Conservation (phyloP, 1,284 basidiomycete species). For the Heterobasidion annosum region DNA sequence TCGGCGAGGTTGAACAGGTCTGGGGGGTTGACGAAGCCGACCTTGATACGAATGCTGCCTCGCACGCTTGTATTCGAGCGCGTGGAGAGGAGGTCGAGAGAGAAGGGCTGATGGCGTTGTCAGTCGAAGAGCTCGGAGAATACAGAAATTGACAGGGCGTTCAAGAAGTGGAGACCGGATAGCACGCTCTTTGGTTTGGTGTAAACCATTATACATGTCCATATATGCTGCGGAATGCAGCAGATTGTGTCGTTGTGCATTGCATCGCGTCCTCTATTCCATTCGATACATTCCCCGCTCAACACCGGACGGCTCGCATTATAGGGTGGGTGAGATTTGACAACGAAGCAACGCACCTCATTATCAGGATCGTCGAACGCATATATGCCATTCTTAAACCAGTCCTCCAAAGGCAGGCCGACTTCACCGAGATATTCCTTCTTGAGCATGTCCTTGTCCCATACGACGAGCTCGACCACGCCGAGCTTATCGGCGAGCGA, state of each 20-base stretch:
- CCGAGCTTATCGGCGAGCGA: constrained; percentile 68
- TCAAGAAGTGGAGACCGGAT: background rate
- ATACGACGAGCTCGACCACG: constrained; percentile 79
- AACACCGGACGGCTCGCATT: background rate
- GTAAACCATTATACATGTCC: background rate
- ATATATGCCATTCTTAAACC: constrained; percentile 57
- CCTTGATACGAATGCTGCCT: constrained; percentile 63
- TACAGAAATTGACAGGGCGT: background rate
- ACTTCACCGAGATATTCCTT: constrained; percentile 95
- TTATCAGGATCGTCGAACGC: constrained; percentile 52
- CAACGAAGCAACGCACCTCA: constrained; percentile 28
- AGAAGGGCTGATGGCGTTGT: constrained; percentile 33
- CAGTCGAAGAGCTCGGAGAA: background rate
- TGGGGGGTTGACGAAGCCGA: constrained; percentile 61
- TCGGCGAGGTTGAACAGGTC: constrained; percentile 25
- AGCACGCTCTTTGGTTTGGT: background rate
- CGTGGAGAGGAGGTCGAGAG: constrained; percentile 55
- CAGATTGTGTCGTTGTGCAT: no score
- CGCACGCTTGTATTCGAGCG: constrained; percentile 49
- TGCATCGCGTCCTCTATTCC: no score
- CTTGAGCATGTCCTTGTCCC: constrained; percentile 85
- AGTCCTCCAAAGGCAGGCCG: constrained; percentile 67
- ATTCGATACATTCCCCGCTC: background rate
- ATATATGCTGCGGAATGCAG: no score
- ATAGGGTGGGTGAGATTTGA: no score